Conservation (phyloP, 2,329 filamentous ascomycete genomes). For the Paecilomyces fulvus region DNA sequence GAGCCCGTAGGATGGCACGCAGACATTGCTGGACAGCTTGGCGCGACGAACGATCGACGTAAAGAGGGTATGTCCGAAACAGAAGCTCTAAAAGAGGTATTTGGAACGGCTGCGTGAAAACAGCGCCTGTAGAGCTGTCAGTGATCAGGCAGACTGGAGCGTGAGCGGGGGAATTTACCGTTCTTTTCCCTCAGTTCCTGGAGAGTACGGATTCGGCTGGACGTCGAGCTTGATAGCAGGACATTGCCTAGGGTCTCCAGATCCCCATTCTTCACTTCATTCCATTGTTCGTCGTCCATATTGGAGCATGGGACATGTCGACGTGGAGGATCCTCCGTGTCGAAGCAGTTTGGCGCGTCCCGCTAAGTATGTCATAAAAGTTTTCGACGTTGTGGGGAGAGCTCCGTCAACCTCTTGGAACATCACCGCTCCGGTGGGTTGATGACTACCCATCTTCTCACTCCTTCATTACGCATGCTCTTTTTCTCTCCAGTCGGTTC, state of each 20-base stretch:
- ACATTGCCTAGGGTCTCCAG: conserved; percentile 30
- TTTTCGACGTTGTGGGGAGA: conserved; percentile 25
- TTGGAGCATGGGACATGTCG: conserved; percentile 25
- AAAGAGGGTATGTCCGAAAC: conserved; percentile 80
- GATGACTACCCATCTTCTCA: conserved; percentile 2
- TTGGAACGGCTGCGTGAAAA: conserved; percentile 22
- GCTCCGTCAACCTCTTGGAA: conserved; percentile 13
- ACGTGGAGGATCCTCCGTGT: conserved; percentile 7
- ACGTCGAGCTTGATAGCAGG: conserved; percentile 35
- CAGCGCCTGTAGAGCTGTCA: conserved; percentile 19
- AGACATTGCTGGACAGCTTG: conserved; percentile 77
- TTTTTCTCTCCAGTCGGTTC: not conserved
- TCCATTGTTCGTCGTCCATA: conserved; percentile 38
- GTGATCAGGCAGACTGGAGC: conserved; percentile 2
- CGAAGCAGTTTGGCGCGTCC: conserved; percentile 17
- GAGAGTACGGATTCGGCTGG: conserved; percentile 31
- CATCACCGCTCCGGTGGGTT: conserved; percentile 1
- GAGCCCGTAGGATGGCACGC: conserved; percentile 54
- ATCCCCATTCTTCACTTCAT: conserved; percentile 35
- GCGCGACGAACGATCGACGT: conserved; percentile 76
- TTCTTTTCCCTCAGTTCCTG: conserved; percentile 39
- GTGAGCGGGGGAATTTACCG: conserved; percentile 18
- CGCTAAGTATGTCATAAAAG: conserved; percentile 33
- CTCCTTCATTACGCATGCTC: not conserved
- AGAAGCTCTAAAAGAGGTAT: conserved; percentile 58